phyloP scores from a whole-genome alignment of 805 yeast genomes.

The Ogataea polymorpha region DNA sequence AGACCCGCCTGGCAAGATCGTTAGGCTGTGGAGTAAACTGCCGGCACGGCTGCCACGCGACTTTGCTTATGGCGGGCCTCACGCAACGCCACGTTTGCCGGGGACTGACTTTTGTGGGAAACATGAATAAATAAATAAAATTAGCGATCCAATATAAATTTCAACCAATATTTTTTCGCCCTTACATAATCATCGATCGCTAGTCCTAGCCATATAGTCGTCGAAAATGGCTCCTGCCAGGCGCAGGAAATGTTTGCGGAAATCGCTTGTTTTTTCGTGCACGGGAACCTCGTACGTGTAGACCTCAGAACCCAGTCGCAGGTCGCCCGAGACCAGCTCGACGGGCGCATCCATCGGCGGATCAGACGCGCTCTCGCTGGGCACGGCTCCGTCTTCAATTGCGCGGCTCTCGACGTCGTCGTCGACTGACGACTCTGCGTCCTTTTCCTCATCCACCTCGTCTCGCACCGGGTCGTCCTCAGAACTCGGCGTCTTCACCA shows the following conservation, averaged over 20 bases:
- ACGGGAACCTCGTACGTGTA: slow-evolving; percentile 20
- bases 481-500: slow-evolving; percentile 4
- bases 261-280: slow-evolving; percentile 15
- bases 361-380: not conserved
- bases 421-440: slow-evolving; percentile 4
- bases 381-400: slow-evolving; percentile 24
- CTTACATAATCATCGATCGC: slow-evolving; percentile 8
- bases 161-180: slow-evolving; percentile 5
- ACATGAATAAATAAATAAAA: not conserved
- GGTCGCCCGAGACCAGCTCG: slow-evolving; percentile 17
- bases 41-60: not conserved
- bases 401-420: slow-evolving; percentile 23
- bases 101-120: slow-evolving; percentile 2
- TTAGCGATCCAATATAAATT: not conserved
- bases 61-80: not conserved
- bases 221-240: slow-evolving; percentile 24
- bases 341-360: not conserved
- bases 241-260: slow-evolving; percentile 18
- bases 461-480: not conserved
- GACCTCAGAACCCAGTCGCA: slow-evolving; percentile 18
- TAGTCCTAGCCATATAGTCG: slow-evolving; percentile 11
- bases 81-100: slow-evolving; percentile 2
- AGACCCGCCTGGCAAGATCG: slow-evolving; percentile 44
- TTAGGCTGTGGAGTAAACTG: not conserved
- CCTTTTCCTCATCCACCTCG: slow-evolving; percentile 1